Base-by-base conservation (phyloP, 2,329 filamentous ascomycete species). In the Paecilomyces dactylethromorphus region DNA sequence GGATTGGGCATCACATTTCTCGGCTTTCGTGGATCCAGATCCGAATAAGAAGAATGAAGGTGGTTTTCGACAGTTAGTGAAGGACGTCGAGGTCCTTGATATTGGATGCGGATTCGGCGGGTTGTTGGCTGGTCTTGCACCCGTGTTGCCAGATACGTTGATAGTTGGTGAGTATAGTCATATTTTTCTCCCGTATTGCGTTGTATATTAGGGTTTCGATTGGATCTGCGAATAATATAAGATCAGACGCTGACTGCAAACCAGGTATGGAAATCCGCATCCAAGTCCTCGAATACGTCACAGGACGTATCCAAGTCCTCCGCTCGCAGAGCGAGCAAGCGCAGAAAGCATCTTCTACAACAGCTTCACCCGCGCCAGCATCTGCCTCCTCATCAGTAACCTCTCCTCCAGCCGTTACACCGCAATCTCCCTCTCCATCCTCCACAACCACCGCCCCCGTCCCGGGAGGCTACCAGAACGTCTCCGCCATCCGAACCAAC, bases 51-150 rank as follows among this genome's bases (percentile, higher is more conserved):
- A 63, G 55, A 77, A 69, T 32, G 64, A 72, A 18, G 60, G 59
- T 22, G 74, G 71, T 24, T 63, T 66, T 62, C 70, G 61, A 72
- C 73, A 67, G 71, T 75, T 89, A 61, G 79, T 78, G 33, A 88
- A 89, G 71, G 82, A 91, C 61, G 88, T 99, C 53, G 92, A 97
- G 71, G 86, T 99, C 53, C 92, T 93, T 64, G 94, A 99, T 77
- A 97, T 99, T 71, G 94, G 94, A 26, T 99, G 94, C 73, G 94
- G 94, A 4, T 99, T 96, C 73, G 94, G 94, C 53, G 94, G 94
- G 6, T 80, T 99, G 58, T 82, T 96, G 3, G 88, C 97, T 63
- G 92, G 91, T 5, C 82, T 99, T 53, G 87, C 90, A 12, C 91
- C 92, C 0, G 80, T 87, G 50, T 79, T 97, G 67, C 93, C 94